Percentiles rank a stretch among this genome's conserved stretches.
Evolutionary conservation across 2,329 filamentous ascomycete genomes (phyloP).

Genomic region (Fusarium musae): DNA sequence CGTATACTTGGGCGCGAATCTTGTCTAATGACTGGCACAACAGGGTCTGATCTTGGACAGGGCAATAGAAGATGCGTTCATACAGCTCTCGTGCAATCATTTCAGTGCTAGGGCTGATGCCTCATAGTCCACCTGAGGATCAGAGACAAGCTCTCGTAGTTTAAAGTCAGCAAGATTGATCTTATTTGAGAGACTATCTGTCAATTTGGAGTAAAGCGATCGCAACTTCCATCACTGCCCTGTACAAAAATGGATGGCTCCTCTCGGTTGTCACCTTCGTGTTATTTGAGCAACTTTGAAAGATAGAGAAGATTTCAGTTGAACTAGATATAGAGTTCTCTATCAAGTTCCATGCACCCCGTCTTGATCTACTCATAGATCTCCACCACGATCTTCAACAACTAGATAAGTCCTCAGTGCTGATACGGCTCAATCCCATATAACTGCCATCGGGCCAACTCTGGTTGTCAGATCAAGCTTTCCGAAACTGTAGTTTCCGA

Average conservation of each 20-base stretch:
- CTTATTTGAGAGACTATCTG: too few relatives aligned
- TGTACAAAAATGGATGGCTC: too few relatives aligned
- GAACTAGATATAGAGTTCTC: background rate
- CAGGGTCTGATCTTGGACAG: background rate
- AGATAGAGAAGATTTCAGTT: accelerated
- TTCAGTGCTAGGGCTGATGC: too few relatives aligned
- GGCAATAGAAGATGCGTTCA: too few relatives aligned
- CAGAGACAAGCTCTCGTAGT: too few relatives aligned
- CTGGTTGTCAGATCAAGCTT: background rate
- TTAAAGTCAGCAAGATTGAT: too few relatives aligned
- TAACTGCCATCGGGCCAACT: background rate
- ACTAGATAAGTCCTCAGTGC: accelerated
- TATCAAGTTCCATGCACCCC: background rate
- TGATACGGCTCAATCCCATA: background rate
- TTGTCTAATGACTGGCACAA: background rate
- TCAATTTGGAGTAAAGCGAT: too few relatives aligned
- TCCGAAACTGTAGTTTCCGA: background rate
- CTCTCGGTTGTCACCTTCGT: accelerated
- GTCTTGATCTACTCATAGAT: background rate
- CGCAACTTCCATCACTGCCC: too few relatives aligned
- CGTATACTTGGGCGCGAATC: background rate
- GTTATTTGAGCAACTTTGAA: too few relatives aligned
- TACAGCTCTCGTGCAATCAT: too few relatives aligned
- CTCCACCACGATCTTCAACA: background rate
- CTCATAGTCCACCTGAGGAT: too few relatives aligned